Evolutionary conservation across 2,329 filamentous ascomycete species (phyloP).

Genomic region (Esteya vermicola): DNA sequence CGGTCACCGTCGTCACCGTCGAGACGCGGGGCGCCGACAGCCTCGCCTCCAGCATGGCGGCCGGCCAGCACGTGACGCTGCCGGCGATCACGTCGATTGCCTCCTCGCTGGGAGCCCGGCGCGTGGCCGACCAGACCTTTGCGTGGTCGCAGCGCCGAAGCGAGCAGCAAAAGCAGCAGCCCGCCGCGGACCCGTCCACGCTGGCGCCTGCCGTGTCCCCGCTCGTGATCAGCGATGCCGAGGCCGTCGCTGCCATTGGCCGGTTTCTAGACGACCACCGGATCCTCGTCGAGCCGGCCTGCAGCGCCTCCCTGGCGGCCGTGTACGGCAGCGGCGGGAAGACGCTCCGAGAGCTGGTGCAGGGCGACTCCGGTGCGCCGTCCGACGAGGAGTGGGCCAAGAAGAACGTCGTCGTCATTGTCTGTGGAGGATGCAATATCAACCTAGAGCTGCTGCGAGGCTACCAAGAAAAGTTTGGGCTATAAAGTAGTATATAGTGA

Average conservation of each 20-base stretch:
- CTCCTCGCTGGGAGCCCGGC: conserved; percentile 52
- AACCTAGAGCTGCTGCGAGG: conserved; percentile 44
- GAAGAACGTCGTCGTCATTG: conserved; percentile 67
- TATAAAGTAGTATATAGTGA: conserved; percentile 9
- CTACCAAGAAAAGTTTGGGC: conserved; percentile 37
- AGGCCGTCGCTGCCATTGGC: conserved; percentile 66
- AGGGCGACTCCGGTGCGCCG: conserved; percentile 39
- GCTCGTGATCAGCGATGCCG: conserved; percentile 55
- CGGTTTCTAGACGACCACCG: conserved; percentile 70
- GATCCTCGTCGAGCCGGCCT: conserved; percentile 70
- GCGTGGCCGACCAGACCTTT: conserved; percentile 44
- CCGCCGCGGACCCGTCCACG: conserved; percentile 15
- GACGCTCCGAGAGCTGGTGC: conserved; percentile 27
- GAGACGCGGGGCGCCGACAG: conserved; percentile 62
- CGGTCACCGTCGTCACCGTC: conserved; percentile 46
- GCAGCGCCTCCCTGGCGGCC: conserved; percentile 63
- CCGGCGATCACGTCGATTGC: conserved; percentile 57
- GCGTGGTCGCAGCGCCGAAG: conserved; percentile 45
- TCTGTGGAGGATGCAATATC: conserved; percentile 68
- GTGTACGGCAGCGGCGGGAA: conserved; percentile 40
- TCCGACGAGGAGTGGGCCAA: conserved; percentile 43
- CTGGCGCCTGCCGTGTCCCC: conserved; percentile 25
- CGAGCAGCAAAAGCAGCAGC: too few species aligned
- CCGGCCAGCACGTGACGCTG: conserved; percentile 43
- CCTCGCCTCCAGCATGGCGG: conserved; percentile 40